A percentile compares a stretch with the other conserved stretches of the same genome.
Conservation (phyloP, 305 asterid genomes). For the Fraxinus platypoda region DNA sequence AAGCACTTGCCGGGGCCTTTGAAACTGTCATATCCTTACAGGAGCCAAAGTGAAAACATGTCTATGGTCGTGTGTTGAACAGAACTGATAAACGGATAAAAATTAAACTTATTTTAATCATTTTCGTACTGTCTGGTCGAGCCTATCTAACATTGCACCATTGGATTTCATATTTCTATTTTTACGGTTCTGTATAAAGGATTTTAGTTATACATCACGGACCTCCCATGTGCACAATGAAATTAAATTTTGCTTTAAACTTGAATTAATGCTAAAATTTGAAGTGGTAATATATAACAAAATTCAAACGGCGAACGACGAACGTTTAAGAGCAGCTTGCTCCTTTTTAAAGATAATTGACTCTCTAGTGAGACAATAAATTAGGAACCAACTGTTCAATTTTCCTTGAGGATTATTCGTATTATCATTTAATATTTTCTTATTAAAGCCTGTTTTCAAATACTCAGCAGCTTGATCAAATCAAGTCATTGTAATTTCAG, state of each 20-base stretch:
- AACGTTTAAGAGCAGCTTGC: no score
- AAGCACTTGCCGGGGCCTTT: conserved; percentile 69
- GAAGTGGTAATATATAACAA: no score
- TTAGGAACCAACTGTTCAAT: no score
- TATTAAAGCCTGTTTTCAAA: background rate
- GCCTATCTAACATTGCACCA: background rate
- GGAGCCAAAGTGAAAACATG: conserved; percentile 34
- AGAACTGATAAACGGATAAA: background rate
- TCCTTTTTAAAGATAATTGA: no score
- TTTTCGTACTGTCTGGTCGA: background rate
- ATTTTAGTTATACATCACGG: background rate
- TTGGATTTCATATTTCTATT: background rate
- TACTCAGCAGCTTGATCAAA: background rate
- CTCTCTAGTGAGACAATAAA: no score
- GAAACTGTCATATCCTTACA: conserved; percentile 64
- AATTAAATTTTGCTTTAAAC: no score
- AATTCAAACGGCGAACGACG: no score
- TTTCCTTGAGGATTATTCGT: no score
- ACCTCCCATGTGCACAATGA: no score
- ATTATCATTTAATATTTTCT: background rate
- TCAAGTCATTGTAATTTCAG: background rate
- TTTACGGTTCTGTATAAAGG: background rate
- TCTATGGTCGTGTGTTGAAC: background rate
- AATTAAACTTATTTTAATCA: background rate
- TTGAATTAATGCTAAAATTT: no score